Evolutionary conservation across 1,139 yeast species (phyloP), one percentile per base, ranked within the genome.

Genomic region (Candida sp.): DNA sequence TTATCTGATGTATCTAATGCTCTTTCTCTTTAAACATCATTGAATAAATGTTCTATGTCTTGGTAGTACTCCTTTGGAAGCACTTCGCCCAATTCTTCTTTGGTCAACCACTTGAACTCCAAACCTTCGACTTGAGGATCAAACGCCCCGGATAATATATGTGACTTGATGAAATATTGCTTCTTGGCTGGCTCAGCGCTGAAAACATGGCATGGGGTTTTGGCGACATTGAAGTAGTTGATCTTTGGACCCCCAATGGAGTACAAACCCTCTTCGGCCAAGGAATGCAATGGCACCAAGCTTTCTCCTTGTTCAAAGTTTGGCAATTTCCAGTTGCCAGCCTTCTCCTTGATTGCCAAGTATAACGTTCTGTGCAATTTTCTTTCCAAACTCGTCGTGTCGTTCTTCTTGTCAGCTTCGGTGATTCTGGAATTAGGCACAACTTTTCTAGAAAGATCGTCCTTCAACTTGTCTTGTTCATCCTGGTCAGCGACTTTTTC

Each of bases 151-250:
- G 96, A 90, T 60, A 94, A 74, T 51, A 94, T 90, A 66, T 91
- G 97, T 42, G 96, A 88, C 70, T 91, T 91, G 63, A 94, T 85
- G 62, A 90, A 77, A 65, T 86, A 94, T 59, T 85, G 88, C 63
- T 80, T 79, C 38, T 61, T 62, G 26, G 42, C 11, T 33, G 58
- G 52, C 7, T 59, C 53, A 31, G 58, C 54, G 2, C 2, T 17
- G 35, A 45, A 40, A 5, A 89, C 85, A 54, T 89, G 96, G 46
- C 94, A 87, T 42, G 99, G 99, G 8, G 89, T 88, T 55, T 84
- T 84, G 27, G 98, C 90, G 17, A 94, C 97, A 23, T 90, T 84
- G 89, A 96, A 94, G 47, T 93, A 88, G 68, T 91, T 88, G 66
- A 94, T 83, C 51, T 79, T 70, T 17, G 78, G 81, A 38, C 97